A percentile compares a stretch with the other conserved stretches of the same genome.
Evolutionary conservation across 1,139 yeast species (phyloP).

Genomic region (Wickerhamiella infanticola): DNA sequence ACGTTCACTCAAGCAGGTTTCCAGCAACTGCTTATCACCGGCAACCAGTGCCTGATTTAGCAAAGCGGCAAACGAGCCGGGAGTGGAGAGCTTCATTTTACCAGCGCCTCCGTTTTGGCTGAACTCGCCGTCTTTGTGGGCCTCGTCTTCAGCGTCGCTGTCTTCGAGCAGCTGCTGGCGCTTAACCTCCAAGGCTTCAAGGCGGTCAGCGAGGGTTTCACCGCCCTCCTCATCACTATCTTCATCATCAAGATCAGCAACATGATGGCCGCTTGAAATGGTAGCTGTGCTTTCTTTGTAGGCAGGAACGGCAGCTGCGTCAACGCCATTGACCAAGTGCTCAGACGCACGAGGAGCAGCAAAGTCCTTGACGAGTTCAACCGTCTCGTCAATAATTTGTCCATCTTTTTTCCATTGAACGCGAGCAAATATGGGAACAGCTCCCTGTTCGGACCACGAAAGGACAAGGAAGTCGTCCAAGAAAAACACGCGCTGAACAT

Average conservation of each 20-base stretch:
- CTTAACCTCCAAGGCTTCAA: conserved; percentile 26
- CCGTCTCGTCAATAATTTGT: conserved; percentile 17
- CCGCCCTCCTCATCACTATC: conserved; percentile 22
- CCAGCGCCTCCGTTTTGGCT: background rate
- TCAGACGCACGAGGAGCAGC: conserved; percentile 17
- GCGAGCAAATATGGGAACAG: conserved; percentile 44
- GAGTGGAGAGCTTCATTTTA: conserved; percentile 16
- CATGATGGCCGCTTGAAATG: conserved; percentile 23
- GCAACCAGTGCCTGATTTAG: conserved; percentile 29
- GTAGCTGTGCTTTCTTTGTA: conserved; percentile 60
- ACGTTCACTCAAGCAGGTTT: conserved; percentile 53
- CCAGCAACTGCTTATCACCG: conserved; percentile 32
- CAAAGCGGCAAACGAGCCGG: conserved; percentile 26
- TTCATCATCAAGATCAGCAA: conserved; percentile 20
- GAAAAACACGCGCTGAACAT: conserved; percentile 31
- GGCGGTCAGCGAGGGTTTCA: conserved; percentile 27
- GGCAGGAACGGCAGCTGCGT: conserved; percentile 39
- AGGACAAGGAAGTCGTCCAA: conserved; percentile 31
- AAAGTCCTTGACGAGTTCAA: conserved; percentile 27
- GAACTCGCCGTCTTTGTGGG: conserved; percentile 1
- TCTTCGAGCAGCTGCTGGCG: conserved; percentile 4
- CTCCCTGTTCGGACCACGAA: conserved; percentile 62
- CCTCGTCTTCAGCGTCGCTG: conserved; percentile 6
- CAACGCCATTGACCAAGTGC: conserved; percentile 12
- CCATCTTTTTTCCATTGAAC: conserved; percentile 37